phyloP scores from a whole-genome alignment of 768 basidiomycete species.

The Lentinus brumalis region DNA sequence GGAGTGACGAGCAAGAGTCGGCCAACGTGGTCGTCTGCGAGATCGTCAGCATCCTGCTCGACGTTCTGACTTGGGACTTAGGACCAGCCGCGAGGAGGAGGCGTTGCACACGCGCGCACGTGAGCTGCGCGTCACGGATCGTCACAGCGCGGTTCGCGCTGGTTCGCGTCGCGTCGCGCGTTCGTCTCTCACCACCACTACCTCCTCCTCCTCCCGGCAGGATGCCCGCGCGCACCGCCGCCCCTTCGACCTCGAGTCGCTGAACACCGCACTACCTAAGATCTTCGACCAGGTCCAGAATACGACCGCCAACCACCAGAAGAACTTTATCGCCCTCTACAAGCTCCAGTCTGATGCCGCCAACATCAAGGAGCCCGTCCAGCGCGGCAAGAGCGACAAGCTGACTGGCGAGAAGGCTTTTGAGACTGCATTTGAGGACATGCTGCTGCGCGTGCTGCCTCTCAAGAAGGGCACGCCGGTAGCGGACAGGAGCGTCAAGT shows the following conservation, averaged over 20 bases:
- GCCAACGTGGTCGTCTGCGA: conserved; percentile 3
- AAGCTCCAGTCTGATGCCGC: conserved; percentile 76
- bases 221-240: conserved; percentile 32
- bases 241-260: conserved; percentile 29
- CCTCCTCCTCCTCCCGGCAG: background rate
- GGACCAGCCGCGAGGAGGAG: conserved; percentile 4
- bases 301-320: conserved; percentile 80
- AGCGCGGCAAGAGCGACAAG: conserved; percentile 51
- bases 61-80: background rate
- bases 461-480: conserved; percentile 79
- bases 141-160: conserved; percentile 2
- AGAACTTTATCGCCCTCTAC: conserved; percentile 82
- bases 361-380: conserved; percentile 47
- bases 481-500: conserved; percentile 81
- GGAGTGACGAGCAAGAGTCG: conserved; percentile 15
- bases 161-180: background rate
- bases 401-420: conserved; percentile 80
- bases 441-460: conserved; percentile 61
- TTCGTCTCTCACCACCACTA: background rate
- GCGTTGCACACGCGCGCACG: conserved; percentile 9
- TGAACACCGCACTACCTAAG: conserved; percentile 46
- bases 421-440: conserved; percentile 59
- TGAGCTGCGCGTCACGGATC: conserved; percentile 17
- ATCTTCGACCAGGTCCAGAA: conserved; percentile 83
- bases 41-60: conserved; percentile 5